Conservation (phyloP, 2,329 filamentous ascomycete species). For the Claviceps sp. region DNA sequence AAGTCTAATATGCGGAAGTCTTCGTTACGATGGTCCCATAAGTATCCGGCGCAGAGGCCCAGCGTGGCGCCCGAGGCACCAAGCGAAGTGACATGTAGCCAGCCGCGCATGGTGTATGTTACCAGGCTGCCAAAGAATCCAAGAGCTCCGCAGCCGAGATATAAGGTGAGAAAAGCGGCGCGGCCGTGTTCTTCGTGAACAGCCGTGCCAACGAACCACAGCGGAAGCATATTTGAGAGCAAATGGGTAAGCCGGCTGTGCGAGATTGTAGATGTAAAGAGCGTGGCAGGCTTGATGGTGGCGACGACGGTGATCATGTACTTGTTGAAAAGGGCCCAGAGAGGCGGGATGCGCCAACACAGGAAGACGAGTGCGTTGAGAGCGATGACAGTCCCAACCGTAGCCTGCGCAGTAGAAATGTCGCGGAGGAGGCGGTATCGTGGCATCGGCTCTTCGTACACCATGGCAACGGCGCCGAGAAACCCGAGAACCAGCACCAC, state of each 20-base stretch:
- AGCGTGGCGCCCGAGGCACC: slow-evolving; percentile 55
- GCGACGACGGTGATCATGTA: slow-evolving; percentile 54
- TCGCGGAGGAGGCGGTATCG: slow-evolving; percentile 44
- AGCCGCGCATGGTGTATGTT: slow-evolving; percentile 31
- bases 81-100: slow-evolving; percentile 37
- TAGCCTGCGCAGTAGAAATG: slow-evolving; percentile 48
- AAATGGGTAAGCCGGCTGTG: slow-evolving; percentile 53
- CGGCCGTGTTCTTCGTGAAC: slow-evolving; percentile 60
- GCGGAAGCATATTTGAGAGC: slow-evolving; percentile 46
- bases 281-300: slow-evolving; percentile 46
- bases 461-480: slow-evolving; percentile 28
- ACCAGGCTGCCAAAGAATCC: slow-evolving; percentile 46
- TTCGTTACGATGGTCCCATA: slow-evolving; percentile 43
- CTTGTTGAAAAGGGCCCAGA: slow-evolving; percentile 54
- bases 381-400: slow-evolving; percentile 47
- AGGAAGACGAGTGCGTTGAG: slow-evolving; percentile 43
- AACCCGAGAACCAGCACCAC: slow-evolving; percentile 31
- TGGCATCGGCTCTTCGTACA: slow-evolving; percentile 41
- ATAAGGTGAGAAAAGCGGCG: slow-evolving; percentile 55
- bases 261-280: slow-evolving; percentile 55
- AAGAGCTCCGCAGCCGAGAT: slow-evolving; percentile 42
- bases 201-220: slow-evolving; percentile 53
- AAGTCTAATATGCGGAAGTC: slow-evolving; percentile 44
- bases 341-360: slow-evolving; percentile 49
- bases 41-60: slow-evolving; percentile 48